These are phyloP conservation scores for Coemansia sp. DNA, from an alignment of 192 early-diverging fungal genomes.

Conservation along the genomic window DNA sequence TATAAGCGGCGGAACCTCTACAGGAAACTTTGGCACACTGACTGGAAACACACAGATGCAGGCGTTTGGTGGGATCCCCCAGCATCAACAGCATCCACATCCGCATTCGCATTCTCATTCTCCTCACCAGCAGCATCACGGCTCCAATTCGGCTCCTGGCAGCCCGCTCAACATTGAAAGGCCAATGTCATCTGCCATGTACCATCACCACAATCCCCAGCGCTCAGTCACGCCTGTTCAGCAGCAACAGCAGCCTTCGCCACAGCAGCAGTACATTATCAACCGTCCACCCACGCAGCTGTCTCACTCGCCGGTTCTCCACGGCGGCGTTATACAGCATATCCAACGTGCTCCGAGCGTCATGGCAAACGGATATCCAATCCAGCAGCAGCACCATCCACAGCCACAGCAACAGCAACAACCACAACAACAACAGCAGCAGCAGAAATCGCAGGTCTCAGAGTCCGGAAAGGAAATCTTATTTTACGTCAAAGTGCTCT, in stretches of 20 bases:
- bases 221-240: conserved; percentile 31
- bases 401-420: conserved; percentile 29
- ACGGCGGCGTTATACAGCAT: conserved; percentile 16
- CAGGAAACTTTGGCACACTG: conserved; percentile 45
- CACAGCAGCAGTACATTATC: conserved; percentile 16
- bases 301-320: conserved; percentile 28
- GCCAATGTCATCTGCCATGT: conserved; percentile 27
- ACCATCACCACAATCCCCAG: conserved; percentile 20
- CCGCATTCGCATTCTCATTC: neutral
- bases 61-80: conserved; percentile 9
- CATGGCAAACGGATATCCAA: conserved; percentile 21
- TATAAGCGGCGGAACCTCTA: conserved; percentile 13
- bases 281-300: conserved; percentile 42
- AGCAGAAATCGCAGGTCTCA: conserved; percentile 9
- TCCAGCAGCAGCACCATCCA: neutral
- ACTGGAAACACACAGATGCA: conserved; percentile 36
- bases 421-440: conserved; percentile 10
- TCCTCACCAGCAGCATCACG: conserved; percentile 18
- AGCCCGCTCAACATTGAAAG: conserved; percentile 34
- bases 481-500: conserved; percentile 56
- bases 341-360: conserved; percentile 42
- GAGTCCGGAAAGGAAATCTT: conserved; percentile 46
- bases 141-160: conserved; percentile 28
- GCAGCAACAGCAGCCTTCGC: conserved; percentile 26
- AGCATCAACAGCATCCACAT: conserved; percentile 22